phyloP scores from a whole-genome alignment of 2,329 filamentous ascomycete species.

The Arthrobotrys sphaeroides region DNA sequence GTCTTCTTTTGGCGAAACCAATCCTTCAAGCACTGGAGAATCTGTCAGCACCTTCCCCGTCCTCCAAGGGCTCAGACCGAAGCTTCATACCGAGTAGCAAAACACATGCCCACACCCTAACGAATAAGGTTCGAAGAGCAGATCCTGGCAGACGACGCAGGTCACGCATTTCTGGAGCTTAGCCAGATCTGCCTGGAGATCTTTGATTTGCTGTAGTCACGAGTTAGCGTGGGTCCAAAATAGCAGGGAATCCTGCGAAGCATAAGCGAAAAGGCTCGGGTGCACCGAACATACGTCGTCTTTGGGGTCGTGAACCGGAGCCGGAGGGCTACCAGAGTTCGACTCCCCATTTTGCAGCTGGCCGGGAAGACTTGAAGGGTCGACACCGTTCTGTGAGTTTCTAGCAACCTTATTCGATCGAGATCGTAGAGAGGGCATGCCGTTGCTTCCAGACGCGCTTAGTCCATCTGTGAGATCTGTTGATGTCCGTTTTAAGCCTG shows the following conservation, averaged over 20 bases:
- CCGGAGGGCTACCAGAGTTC: constrained; percentile 26
- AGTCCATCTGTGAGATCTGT: constrained; percentile 42
- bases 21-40: constrained; percentile 56
- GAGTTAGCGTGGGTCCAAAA: constrained; percentile 54
- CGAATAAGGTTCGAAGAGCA: constrained; percentile 58
- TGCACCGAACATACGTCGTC: constrained; percentile 45
- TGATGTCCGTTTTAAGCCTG: constrained; percentile 47
- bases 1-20: constrained; percentile 57
- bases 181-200: constrained; percentile 56
- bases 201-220: constrained; percentile 59
- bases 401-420: constrained; percentile 51
- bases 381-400: constrained; percentile 37
- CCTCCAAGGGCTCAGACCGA: neutral
- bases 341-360: constrained; percentile 41
- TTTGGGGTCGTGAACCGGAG: constrained; percentile 41
- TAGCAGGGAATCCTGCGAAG: constrained; percentile 10
- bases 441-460: constrained; percentile 42
- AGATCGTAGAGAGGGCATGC: constrained; percentile 42
- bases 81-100: constrained; percentile 57
- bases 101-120: constrained; percentile 58
- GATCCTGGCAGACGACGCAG: constrained; percentile 58
- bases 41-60: neutral
- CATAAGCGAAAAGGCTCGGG: constrained; percentile 25
- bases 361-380: neutral
- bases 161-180: constrained; percentile 58